Conservation (phyloP, 2,329 filamentous ascomycete species). For the Amylocarpus encephaloides region DNA sequence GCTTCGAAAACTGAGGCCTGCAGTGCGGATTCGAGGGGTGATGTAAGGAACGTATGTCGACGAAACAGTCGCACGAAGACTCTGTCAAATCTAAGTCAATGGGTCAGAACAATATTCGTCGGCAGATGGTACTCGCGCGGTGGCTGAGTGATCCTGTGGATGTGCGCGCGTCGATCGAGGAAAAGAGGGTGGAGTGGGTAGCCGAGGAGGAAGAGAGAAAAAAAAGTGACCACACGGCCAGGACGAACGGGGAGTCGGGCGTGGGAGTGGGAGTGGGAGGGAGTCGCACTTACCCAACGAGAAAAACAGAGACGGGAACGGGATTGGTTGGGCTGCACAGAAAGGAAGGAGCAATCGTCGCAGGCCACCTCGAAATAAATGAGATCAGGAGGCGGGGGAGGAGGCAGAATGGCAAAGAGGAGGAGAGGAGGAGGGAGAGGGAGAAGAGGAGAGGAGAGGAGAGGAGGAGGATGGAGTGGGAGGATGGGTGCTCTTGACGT, state of each 20-base stretch:
- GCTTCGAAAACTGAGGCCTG: constrained; percentile 31
- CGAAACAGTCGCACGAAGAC: constrained; percentile 23
- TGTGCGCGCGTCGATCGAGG: constrained; percentile 9
- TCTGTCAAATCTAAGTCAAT: constrained; percentile 8
- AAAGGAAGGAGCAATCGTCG: constrained; percentile 23
- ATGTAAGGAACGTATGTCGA: constrained; percentile 31
- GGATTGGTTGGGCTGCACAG: constrained; percentile 12
- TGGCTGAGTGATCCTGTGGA: background rate
- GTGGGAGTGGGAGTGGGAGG: constrained; percentile 7
- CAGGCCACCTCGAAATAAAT: constrained; percentile 13
- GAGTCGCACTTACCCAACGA: constrained; percentile 24
- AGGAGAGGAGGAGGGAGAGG: background rate
- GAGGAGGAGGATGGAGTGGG: constrained; percentile 5
- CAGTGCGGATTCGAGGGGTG: constrained; percentile 24
- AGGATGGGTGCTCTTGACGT: background rate
- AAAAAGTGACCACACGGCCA: constrained; percentile 18
- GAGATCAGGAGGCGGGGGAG: constrained; percentile 6
- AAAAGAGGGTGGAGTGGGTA: constrained; percentile 14
- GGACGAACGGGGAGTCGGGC: constrained; percentile 6
- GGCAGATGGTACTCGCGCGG: background rate
- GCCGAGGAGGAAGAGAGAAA: too few relatives aligned
- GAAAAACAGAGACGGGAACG: constrained; percentile 17
- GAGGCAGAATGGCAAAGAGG: constrained; percentile 1
- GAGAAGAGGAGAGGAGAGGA: background rate
- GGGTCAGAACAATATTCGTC: background rate